Evolutionary conservation across 768 basidiomycete species (phyloP), one percentile per base, ranked within the genome.

Genomic region (Podaxis sp.): DNA sequence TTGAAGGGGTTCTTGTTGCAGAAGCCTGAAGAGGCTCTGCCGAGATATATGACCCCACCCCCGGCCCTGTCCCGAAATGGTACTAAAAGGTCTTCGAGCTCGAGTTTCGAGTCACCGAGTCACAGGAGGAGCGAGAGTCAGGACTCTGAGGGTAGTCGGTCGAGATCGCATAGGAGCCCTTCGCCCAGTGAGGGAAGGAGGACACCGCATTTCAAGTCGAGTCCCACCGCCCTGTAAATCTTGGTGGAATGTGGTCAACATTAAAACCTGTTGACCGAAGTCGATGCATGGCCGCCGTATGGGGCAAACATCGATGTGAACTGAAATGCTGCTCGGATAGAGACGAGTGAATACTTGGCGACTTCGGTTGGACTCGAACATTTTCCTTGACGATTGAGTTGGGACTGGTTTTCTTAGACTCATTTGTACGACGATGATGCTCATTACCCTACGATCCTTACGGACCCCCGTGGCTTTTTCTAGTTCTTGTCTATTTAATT

Each of bases 1-100:
- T 73, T 85, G 68, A 84, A 78, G 69, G 90, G 89, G 22, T 87
- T 80, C 72, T 69, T 87, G 51, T 81, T 88, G 66, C 82, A 84
- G 51, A 86, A 82, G 65, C 88, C 88, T 26, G 73, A 87, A 4
- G 87, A 88, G 71, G 73, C 84, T 0, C 75, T 88, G 22, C 88
- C 88, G 9, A 81, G 86, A 24, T 87, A 89, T 66, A 81, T 79
- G 54, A 57, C 66, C 28, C 71, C 72, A 26, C 68, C 67, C 8
- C 56, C 68, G 4, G 67, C 80, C 53, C 5, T 63, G 52, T 61
- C 53, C 12, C 57, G 67, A 38, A 65, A 53, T 52, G 63, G 61
- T 33, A 64, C 66, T 7, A 61, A 30, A 24, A 61, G 46, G 28
- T 65, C 67, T 15, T 57, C 58, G 6, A 24, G 19, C 24, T 64